Evolutionary conservation across 257 asterid species (phyloP).

Genomic region (Scutellaria galericulata): DNA sequence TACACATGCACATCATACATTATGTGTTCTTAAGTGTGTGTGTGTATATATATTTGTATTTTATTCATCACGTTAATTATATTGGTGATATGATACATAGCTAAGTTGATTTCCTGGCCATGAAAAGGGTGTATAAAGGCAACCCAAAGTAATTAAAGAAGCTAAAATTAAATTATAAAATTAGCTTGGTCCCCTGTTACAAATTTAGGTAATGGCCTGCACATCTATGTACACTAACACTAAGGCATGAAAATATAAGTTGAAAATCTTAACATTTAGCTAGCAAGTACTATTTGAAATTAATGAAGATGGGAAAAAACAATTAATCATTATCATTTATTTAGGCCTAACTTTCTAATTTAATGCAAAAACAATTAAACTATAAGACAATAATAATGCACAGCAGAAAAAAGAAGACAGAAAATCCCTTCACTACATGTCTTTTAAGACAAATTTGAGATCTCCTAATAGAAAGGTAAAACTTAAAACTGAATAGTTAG

Average conservation of each 20-base stretch:
- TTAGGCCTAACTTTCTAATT: constrained; percentile 7
- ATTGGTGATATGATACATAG: background rate
- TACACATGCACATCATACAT: background rate
- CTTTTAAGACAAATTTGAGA: background rate
- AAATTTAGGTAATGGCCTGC: constrained; percentile 41
- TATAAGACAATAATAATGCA: background rate
- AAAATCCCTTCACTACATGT: background rate
- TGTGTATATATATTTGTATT: background rate
- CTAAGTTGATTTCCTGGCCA: constrained; percentile 16
- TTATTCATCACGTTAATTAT: background rate
- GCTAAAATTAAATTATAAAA: constrained; percentile 15
- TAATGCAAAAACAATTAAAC: background rate
- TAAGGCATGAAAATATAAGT: constrained; percentile 18
- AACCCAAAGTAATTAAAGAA: background rate
- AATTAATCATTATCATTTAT: constrained; percentile 16
- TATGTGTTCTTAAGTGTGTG: no score
- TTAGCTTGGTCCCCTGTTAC: constrained; percentile 41
- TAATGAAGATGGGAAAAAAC: constrained; percentile 23
- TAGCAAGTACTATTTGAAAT: constrained; percentile 12
- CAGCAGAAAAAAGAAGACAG: background rate
- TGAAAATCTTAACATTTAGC: constrained; percentile 21
- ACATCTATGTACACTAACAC: constrained; percentile 28
- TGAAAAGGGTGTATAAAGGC: constrained; percentile 4
- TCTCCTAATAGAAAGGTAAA: background rate
- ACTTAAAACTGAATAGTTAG: background rate